Base-by-base conservation (phyloP, 2,329 filamentous ascomycete species). In the Ceratocystis ficicola region DNA sequence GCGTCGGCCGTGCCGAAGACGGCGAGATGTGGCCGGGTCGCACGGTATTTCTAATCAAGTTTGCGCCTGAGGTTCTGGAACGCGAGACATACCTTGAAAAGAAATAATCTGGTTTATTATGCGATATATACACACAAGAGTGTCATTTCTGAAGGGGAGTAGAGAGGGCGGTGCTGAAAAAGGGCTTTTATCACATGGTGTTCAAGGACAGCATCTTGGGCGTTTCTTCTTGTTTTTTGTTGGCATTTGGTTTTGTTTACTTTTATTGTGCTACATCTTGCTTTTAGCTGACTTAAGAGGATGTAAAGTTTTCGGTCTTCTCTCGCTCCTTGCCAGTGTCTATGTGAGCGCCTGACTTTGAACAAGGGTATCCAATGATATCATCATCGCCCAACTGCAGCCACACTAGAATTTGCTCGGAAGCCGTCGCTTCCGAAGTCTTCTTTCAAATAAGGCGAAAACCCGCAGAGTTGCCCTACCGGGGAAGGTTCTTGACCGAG, bases 21-120 rank as follows among this genome's bases (percentile, higher is more conserved):
- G 83, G 86, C 69, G 90, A 93, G 72, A 87, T 97, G 85, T 97
- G 93, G 92, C 94, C 94, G 0, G 90, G 89, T 44, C 90, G 94
- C 79, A 99, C 94, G 55, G 92, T 99, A 41, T 99, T 96, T 73
- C 76, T 99, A 74, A 86, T 99, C 73, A 91, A 93, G 76, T 99
- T 99, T 74, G 86, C 89, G 70, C 81, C 86, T n/a, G 89, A 90
- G 74, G 93, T 97, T 52, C 79, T 97, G 75, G 93, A 97, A 79
- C 81, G 94, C 74, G 94, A 99, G 80, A 86, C 86, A 68, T 88
- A 90, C 71, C 74, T 95, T 71, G 87, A 85, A 67, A 85, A 87
- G 76, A 76, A 72, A 65, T 80, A 69, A 64, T n/a, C 25, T 59
- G 52, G 48, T 25, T 25, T 59, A 30, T 59, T 32, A 12, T 41